Percentiles rank a stretch among this genome's conserved stretches.
Conservation (phyloP, 345 rosid genomes). For the Atalantia buxifolia region DNA sequence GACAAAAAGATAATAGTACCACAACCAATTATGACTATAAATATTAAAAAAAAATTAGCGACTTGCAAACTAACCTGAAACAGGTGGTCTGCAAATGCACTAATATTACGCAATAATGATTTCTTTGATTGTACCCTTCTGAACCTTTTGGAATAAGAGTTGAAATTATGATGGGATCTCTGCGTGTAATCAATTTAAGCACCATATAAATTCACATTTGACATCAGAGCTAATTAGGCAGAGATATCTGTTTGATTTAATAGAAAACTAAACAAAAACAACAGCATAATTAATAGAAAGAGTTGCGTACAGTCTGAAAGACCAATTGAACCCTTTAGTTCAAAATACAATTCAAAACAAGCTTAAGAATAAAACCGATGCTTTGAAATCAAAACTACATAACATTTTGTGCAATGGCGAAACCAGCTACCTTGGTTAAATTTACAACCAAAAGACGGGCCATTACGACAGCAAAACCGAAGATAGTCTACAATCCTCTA, state of each 20-base stretch:
- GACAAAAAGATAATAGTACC: neutral
- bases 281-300: neutral
- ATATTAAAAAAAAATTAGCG: neutral
- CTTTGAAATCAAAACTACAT: neutral
- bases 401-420: neutral
- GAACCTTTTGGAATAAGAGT: slow-evolving; percentile 34
- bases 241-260: neutral
- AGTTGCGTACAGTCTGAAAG: neutral
- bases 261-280: neutral
- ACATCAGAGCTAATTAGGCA: neutral
- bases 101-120: slow-evolving; percentile 42
- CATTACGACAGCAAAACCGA: neutral
- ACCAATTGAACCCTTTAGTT: neutral
- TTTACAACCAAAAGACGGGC: neutral
- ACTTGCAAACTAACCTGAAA: slow-evolving; percentile 43
- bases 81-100: slow-evolving; percentile 47
- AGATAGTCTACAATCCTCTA: neutral
- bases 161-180: slow-evolving; percentile 21
- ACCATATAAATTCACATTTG: slow-evolving; percentile 2
- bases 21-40: neutral
- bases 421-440: neutral
- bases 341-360: neutral
- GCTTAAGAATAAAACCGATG: neutral
- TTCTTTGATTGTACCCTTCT: slow-evolving; percentile 46
- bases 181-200: slow-evolving; percentile 19